Conservation (phyloP, 2,329 filamentous ascomycete genomes). For the Penicillium sp. region DNA sequence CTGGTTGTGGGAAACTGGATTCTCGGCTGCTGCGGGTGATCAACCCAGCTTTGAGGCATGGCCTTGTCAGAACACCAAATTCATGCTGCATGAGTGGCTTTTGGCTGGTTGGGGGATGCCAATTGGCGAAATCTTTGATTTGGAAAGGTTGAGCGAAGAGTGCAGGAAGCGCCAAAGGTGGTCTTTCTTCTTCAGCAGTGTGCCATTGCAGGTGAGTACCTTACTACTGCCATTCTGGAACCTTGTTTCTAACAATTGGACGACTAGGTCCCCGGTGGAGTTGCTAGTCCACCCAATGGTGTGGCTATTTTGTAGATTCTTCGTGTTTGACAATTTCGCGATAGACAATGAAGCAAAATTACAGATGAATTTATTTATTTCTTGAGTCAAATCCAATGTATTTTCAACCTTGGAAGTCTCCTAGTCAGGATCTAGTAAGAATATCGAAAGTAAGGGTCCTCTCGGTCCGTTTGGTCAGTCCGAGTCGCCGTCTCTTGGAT, state of each 20-base stretch:
- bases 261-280: conserved; percentile 9
- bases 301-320: conserved; percentile 10
- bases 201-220: conserved; percentile 5
- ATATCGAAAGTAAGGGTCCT: conserved; percentile 3
- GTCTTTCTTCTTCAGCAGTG: conserved; percentile 15
- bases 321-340: too few species aligned
- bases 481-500: neutral
- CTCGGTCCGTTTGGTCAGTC: conserved; percentile 6
- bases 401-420: too few species aligned
- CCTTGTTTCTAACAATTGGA: neutral
- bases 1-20: conserved; percentile 59
- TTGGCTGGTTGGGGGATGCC: conserved; percentile 35
- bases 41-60: conserved; percentile 2
- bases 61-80: conserved; percentile 3
- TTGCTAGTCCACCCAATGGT: conserved; percentile 10
- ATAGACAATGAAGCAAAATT: too few species aligned
- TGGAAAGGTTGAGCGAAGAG: neutral
- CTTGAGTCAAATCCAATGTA: too few species aligned
- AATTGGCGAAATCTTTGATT: conserved; percentile 32
- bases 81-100: conserved; percentile 23
- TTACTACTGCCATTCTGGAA: neutral
- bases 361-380: too few species aligned
- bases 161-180: neutral
- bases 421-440: conserved; percentile 5
- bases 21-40: conserved; percentile 60